Base-by-base conservation (phyloP, 495 filamentous ascomycete species). In the Cairneyella variabilis region DNA sequence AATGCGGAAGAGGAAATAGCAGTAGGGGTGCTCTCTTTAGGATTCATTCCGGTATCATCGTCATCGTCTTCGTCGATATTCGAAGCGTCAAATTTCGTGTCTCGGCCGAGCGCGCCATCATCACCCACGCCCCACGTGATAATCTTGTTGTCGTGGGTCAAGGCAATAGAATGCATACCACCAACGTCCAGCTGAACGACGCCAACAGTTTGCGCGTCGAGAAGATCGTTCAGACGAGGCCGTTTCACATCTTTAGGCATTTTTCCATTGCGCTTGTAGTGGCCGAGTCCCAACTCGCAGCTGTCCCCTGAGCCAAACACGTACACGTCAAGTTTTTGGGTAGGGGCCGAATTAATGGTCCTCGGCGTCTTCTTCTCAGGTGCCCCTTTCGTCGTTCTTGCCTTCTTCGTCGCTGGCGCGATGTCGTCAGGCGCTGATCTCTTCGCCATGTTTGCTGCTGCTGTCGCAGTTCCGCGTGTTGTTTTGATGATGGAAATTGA, bases 361-460 rank as follows among this genome's bases (percentile, higher is more conserved):
- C 53, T 79, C 72, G 1, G 86, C 86, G 62, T 90, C 89, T 3
- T 84, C 84, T 82, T 89, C 89, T 0, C 84, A n/a, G n/a, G n/a
- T n/a, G n/a, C 85, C 8, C 85, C 85, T 56, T 83, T 82, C 12
- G 77, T 75, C 56, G 88, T 56, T 10, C 83, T 78, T 1, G 83
- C 81, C 25, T 79, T 67, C 66, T 89, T 85, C 64, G 85, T 90
- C 2, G 86, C 84, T 32, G 70, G 76, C 59, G 85, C 89, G 1
- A 83, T 84, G 18, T 85, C 86, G 58, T 91, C 86, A 0, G 86
- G 85, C 1, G 87, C 87, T 30, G 90, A 61, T 58, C 87, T 89
- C 65, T 90, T 90, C n/a, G 86, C 84, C 22, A 74, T 79, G 61
- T 90, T 91, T 8, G 72, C n/a, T n/a, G n/a, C n/a, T n/a, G n/a